These are phyloP conservation scores for Kokia cookei DNA, from an alignment of 441 rosid genomes.

Conservation along the genomic window DNA sequence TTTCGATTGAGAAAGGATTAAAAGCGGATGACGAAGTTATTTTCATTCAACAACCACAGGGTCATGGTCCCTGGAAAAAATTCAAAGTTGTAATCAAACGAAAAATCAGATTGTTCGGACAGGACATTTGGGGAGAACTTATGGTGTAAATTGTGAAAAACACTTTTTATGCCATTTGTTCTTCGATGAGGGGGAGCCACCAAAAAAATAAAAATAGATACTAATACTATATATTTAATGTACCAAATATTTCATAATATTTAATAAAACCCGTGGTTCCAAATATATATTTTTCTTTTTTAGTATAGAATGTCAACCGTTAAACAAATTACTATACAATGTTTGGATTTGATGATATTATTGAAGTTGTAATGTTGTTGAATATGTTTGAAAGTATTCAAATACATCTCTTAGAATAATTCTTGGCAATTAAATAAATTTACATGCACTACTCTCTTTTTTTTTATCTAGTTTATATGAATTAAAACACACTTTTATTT, in stretches of 20 bases:
- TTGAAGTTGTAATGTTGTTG: too few species aligned
- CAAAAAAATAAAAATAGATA: not conserved
- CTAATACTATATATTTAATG: not conserved
- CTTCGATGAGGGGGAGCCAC: not conserved
- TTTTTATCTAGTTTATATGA: too few species aligned
- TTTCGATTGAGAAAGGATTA: not conserved
- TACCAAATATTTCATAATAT: not conserved
- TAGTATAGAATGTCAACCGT: too few species aligned
- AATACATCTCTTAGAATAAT: too few species aligned
- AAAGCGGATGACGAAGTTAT: constrained; percentile 5
- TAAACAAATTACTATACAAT: too few species aligned
- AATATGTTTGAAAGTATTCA: too few species aligned
- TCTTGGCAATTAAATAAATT: too few species aligned
- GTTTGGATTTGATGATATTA: too few species aligned
- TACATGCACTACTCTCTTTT: too few species aligned
- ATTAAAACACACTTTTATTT: too few species aligned
- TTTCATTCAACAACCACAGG: not conserved
- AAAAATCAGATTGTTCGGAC: not conserved
- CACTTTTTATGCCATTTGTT: not conserved
- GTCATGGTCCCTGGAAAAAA: not conserved
- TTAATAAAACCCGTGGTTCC: not conserved
- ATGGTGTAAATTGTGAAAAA: not conserved
- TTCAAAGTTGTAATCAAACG: not conserved
- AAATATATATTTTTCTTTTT: not conserved
- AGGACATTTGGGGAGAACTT: not conserved